Percentiles rank a stretch among this genome's conserved stretches.
Evolutionary conservation across 140 eudicot genomes (phyloP).

Genomic region (Stevia rebaudiana): DNA sequence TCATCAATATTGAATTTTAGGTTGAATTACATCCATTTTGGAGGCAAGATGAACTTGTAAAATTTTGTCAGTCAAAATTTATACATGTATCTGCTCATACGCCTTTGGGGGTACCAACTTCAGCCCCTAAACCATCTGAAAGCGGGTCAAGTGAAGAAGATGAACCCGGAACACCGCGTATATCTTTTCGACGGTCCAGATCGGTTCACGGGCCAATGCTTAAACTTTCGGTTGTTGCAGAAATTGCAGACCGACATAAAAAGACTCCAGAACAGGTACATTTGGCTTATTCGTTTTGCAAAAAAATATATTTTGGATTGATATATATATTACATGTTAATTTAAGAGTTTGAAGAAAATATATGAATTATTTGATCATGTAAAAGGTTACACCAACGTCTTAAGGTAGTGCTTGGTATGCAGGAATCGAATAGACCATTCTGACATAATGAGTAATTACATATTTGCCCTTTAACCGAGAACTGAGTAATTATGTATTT

Average conservation of each 20-base stretch:
- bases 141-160: constrained; percentile 63
- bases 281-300: neutral
- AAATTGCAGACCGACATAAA: constrained; percentile 54
- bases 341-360: neutral
- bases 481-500: too few relatives aligned
- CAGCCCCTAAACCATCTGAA: constrained; percentile 49
- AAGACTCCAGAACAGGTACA: constrained; percentile 62
- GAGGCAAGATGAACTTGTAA: constrained; percentile 64
- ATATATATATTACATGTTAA: neutral
- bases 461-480: too few relatives aligned
- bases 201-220: constrained; percentile 62
- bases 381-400: too few relatives aligned
- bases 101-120: constrained; percentile 54
- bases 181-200: constrained; percentile 52
- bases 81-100: constrained; percentile 64
- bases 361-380: neutral
- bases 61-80: constrained; percentile 48
- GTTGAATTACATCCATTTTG: constrained; percentile 61
- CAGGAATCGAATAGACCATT: too few relatives aligned
- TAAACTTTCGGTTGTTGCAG: constrained; percentile 53
- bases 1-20: too few relatives aligned
- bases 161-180: constrained; percentile 65
- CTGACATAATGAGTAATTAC: too few relatives aligned
- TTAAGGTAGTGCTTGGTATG: too few relatives aligned
- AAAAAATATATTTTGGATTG: neutral